A percentile compares a stretch with the other conserved stretches of the same genome.
These are phyloP conservation scores for Vanrija pseudolonga DNA, from an alignment of 1,284 basidiomycete genomes.

Conservation along the genomic window DNA sequence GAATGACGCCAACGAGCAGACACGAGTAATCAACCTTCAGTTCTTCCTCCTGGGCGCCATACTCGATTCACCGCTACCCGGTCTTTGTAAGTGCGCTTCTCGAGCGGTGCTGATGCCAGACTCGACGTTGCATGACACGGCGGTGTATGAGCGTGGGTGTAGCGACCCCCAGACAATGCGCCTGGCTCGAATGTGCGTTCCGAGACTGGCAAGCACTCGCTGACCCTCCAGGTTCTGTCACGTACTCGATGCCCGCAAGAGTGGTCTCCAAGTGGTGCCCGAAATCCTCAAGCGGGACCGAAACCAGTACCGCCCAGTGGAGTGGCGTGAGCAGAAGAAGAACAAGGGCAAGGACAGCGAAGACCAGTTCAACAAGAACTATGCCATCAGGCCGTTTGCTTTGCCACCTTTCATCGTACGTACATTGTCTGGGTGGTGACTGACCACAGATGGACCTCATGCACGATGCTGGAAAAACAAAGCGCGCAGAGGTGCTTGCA, in stretches of 20 bases:
- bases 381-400: constrained; percentile 3
- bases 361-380: constrained; percentile 1
- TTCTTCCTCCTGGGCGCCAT: constrained; percentile 27
- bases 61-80: constrained; percentile 16
- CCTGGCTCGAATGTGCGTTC: constrained; percentile 31
- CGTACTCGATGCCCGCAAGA: constrained; percentile 40
- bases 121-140: constrained; percentile 34
- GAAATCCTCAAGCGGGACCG: constrained; percentile 18
- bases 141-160: constrained; percentile 30
- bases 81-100: background rate
- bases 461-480: constrained; percentile 8
- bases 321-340: constrained; percentile 32
- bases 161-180: constrained; percentile 28
- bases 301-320: constrained; percentile 16
- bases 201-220: background rate
- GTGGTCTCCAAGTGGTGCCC: constrained; percentile 26
- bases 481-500: constrained; percentile 14
- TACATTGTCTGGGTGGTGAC: background rate
- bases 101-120: constrained; percentile 13
- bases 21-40: constrained; percentile 22
- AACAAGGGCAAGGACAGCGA: constrained; percentile 7
- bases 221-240: constrained; percentile 28
- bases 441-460: constrained; percentile 32
- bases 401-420: constrained; percentile 30
- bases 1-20: constrained; percentile 16